Percentiles rank a stretch among this genome's conserved stretches.
These are phyloP conservation scores for Picochlorum sp. DNA, from an alignment of 139 green algal species.

Conservation along the genomic window DNA sequence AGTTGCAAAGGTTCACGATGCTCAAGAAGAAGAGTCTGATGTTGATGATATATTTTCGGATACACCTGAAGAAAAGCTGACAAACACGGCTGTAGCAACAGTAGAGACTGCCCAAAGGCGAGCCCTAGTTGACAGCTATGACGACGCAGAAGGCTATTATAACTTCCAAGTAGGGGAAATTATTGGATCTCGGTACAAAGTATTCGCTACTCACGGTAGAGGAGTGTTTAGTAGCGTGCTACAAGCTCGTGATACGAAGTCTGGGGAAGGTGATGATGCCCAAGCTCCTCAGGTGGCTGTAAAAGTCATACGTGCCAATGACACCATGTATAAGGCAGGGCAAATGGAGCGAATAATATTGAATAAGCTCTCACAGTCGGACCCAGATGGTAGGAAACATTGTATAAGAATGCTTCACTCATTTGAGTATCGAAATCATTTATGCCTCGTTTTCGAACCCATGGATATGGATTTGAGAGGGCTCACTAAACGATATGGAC, in stretches of 20 bases:
- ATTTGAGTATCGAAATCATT: slow-evolving; percentile 92
- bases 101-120: neutral
- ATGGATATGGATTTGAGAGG: slow-evolving; percentile 87
- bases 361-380: slow-evolving; percentile 57
- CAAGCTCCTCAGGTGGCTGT: slow-evolving; percentile 60
- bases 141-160: slow-evolving; percentile 95
- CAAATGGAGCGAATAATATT: slow-evolving; percentile 74
- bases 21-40: neutral
- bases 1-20: neutral
- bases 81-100: neutral
- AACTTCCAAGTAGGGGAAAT: slow-evolving; percentile 89
- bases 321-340: slow-evolving; percentile 66
- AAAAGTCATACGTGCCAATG: slow-evolving; percentile 81
- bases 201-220: slow-evolving; percentile 59
- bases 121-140: slow-evolving; percentile 73
- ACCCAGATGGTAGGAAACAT: slow-evolving; percentile 80
- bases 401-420: slow-evolving; percentile 75
- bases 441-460: slow-evolving; percentile 91
- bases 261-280: neutral
- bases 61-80: slow-evolving; percentile 15
- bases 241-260: slow-evolving; percentile 59
- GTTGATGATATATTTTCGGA: slow-evolving; percentile 66
- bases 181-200: slow-evolving; percentile 68
- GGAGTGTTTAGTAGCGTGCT: slow-evolving; percentile 94
- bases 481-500: slow-evolving; percentile 92